These are phyloP conservation scores for Torrubiella hemipterigena DNA, from an alignment of 2,329 filamentous ascomycete genomes.

Conservation along the genomic window DNA sequence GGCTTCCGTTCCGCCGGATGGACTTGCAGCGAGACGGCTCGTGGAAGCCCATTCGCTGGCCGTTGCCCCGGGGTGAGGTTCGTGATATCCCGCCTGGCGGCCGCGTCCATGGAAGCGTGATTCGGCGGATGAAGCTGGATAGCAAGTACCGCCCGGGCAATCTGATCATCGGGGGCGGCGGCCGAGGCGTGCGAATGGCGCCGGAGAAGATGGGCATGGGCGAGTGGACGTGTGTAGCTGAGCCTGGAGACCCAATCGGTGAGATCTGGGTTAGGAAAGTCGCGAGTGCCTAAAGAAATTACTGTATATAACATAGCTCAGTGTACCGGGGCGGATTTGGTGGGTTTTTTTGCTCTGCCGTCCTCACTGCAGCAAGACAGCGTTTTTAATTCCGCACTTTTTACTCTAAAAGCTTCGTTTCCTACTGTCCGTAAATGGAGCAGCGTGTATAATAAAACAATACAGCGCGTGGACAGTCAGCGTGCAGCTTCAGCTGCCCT, in stretches of 20 bases:
- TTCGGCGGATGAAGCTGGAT: conserved; percentile 56
- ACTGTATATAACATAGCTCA: too few relatives aligned
- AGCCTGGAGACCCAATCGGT: conserved; percentile 54
- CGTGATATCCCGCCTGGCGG: conserved; percentile 63
- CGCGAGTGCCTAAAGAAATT: too few relatives aligned
- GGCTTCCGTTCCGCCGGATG: conserved; percentile 70
- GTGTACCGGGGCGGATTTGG: too few relatives aligned
- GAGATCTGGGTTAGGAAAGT: conserved; percentile 49
- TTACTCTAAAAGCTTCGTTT: too few relatives aligned
- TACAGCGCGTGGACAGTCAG: too few relatives aligned
- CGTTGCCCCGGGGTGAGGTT: conserved; percentile 64
- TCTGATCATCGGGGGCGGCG: conserved; percentile 67
- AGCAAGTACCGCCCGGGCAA: conserved; percentile 63
- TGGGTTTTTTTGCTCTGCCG: too few relatives aligned
- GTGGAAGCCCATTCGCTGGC: conserved; percentile 74
- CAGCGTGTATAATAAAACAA: too few relatives aligned
- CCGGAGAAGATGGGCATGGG: conserved; percentile 54
- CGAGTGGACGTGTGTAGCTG: conserved; percentile 55
- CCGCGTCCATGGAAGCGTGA: conserved; percentile 61
- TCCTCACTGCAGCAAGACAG: too few relatives aligned
- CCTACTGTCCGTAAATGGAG: too few relatives aligned
- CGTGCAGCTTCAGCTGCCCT: too few relatives aligned
- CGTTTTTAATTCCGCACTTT: too few relatives aligned
- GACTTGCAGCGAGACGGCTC: conserved; percentile 60
- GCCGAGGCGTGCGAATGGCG: conserved; percentile 52